These are phyloP conservation scores for Filobasidium wieringae DNA, from an alignment of 768 basidiomycete species.

Conservation along the genomic window DNA sequence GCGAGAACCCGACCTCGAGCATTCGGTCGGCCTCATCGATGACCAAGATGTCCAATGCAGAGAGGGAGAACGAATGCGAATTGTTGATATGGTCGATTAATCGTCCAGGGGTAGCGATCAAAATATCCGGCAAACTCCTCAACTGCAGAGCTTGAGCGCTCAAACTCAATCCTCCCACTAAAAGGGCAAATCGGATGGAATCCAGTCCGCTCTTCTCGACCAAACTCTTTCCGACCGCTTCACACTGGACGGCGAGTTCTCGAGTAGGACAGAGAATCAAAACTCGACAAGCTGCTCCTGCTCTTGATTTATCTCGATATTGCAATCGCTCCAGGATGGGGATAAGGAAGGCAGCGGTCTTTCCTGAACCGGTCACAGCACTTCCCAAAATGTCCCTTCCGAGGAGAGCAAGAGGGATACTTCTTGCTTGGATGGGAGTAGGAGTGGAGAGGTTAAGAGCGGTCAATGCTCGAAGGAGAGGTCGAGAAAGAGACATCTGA, in stretches of 20 bases:
- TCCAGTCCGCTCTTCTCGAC: conserved; percentile 51
- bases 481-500: conserved; percentile 89
- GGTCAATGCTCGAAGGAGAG: conserved; percentile 80
- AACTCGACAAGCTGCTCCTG: conserved; percentile 61
- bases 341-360: conserved; percentile 93
- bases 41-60: conserved; percentile 82
- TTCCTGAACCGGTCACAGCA: conserved; percentile 94
- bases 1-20: conserved; percentile 77
- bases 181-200: conserved; percentile 66
- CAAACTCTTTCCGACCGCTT: conserved; percentile 75
- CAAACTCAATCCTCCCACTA: conserved; percentile 86
- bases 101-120: conserved; percentile 94
- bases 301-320: conserved; percentile 80
- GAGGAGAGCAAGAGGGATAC: conserved; percentile 82
- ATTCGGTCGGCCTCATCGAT: conserved; percentile 97
- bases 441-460: conserved; percentile 65
- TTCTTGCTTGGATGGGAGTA: conserved; percentile 89
- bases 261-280: conserved; percentile 87
- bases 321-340: conserved; percentile 85
- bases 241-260: conserved; percentile 91
- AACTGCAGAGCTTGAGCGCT: conserved; percentile 81
- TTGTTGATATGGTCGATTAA: conserved; percentile 96
- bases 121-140: conserved; percentile 76
- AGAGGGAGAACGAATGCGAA: conserved; percentile 81
- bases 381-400: conserved; percentile 94